Conservation (phyloP, 2,329 filamentous ascomycete species). For the Fusarium keratoplasticum region DNA sequence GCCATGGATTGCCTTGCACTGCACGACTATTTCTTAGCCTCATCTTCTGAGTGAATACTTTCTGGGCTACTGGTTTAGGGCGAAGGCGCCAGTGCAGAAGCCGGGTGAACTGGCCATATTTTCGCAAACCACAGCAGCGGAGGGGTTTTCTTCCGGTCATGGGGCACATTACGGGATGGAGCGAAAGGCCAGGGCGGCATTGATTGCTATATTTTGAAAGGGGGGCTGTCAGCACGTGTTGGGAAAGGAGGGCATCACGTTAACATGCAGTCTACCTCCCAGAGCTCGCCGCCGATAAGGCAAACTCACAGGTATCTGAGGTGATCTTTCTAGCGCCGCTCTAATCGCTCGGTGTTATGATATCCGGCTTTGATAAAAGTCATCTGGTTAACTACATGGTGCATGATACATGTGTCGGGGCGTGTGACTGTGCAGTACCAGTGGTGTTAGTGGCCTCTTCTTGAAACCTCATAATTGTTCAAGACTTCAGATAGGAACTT, state of each 20-base stretch:
- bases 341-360: not conserved
- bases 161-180: too few species aligned
- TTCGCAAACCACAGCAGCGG: too few species aligned
- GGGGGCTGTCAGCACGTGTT: not conserved
- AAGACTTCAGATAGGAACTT: not conserved
- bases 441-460: not conserved
- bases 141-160: too few species aligned
- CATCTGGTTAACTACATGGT: not conserved
- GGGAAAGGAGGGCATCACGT: not conserved
- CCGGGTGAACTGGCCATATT: too few species aligned
- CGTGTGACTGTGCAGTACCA: not conserved
- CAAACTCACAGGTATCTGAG: not conserved
- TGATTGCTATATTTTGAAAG: too few species aligned
- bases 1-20: too few species aligned
- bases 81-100: too few species aligned
- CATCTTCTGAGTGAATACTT: too few species aligned
- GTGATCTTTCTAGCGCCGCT: not conserved
- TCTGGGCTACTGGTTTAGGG: too few species aligned
- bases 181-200: too few species aligned
- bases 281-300: not conserved
- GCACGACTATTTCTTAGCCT: too few species aligned
- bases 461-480: not conserved
- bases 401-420: not conserved
- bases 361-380: not conserved
- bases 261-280: not conserved